Percentiles rank a stretch among this genome's conserved stretches.
Conservation (phyloP, 73 alveolate genomes). For the Paraurostyla sp. region DNA sequence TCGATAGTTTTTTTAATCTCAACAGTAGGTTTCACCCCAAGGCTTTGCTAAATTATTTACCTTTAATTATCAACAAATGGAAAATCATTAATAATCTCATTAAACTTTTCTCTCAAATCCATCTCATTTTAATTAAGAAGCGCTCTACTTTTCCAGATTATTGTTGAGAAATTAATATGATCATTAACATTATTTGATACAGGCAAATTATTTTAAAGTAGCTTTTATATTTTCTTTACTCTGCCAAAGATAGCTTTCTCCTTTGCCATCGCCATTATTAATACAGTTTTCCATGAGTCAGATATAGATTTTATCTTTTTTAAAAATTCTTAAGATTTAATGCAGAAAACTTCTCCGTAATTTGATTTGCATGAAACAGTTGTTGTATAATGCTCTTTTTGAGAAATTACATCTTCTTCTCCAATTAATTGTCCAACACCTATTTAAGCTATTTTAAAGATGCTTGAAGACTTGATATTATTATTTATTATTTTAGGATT, state of each 20-base stretch:
- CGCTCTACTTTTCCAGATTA: not conserved
- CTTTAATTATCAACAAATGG: slow-evolving; percentile 13
- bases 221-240: slow-evolving; percentile 31
- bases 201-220: not conserved
- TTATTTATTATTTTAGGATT: not conserved
- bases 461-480: not conserved
- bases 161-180: not conserved
- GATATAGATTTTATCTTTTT: slow-evolving; percentile 22
- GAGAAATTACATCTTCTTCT: slow-evolving; percentile 53
- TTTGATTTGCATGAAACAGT: slow-evolving; percentile 48
- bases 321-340: slow-evolving; percentile 15
- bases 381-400: slow-evolving; percentile 6
- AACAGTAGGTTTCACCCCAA: not conserved
- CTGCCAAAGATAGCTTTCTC: slow-evolving; percentile 15
- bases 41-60: not conserved
- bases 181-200: not conserved
- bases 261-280: slow-evolving; percentile 26
- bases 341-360: slow-evolving; percentile 49
- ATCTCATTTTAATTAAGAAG: slow-evolving; percentile 18
- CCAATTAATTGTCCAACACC: slow-evolving; percentile 52
- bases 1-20: not conserved
- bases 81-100: slow-evolving; percentile 38
- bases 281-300: slow-evolving; percentile 18
- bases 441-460: not conserved
- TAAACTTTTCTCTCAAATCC: slow-evolving; percentile 38